Percentiles rank a stretch among this genome's conserved stretches.
phyloP scores from a whole-genome alignment of 2,329 filamentous ascomycete species.

The Xylariaceae sp. region DNA sequence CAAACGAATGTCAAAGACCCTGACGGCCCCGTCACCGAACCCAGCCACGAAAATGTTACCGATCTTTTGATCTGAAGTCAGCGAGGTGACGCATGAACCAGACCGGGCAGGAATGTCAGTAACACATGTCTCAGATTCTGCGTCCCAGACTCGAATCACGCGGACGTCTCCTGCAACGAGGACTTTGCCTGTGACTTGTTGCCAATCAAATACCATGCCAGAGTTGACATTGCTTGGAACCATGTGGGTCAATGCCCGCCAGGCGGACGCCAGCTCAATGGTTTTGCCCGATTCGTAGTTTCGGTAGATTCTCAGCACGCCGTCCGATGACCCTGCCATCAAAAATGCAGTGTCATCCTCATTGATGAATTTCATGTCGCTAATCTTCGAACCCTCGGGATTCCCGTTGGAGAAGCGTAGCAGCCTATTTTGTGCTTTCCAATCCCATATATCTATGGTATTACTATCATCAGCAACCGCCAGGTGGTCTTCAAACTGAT shows the following conservation, averaged over 20 bases:
- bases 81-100: conserved; percentile 87
- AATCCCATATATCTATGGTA: conserved; percentile 89
- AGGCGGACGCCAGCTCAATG: conserved; percentile 82
- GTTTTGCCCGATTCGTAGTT: conserved; percentile 75
- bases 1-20: conserved; percentile 86
- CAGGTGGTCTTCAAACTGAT: conserved; percentile 95
- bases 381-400: conserved; percentile 83
- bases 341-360: conserved; percentile 94
- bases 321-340: conserved; percentile 92
- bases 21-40: conserved; percentile 89
- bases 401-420: conserved; percentile 93
- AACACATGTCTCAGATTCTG: conserved; percentile 84
- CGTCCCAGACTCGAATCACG: conserved; percentile 94
- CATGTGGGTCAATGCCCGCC: conserved; percentile 88
- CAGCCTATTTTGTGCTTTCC: conserved; percentile 68
- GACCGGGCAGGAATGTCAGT: conserved; percentile 93
- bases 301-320: conserved; percentile 86
- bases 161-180: conserved; percentile 95
- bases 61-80: conserved; percentile 96
- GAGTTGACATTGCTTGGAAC: conserved; percentile 91
- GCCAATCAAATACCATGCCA: conserved; percentile 97
- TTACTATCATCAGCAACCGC: conserved; percentile 91
- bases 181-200: conserved; percentile 91
- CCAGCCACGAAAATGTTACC: conserved; percentile 94
- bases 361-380: conserved; percentile 94